Base-by-base conservation (phyloP, 192 early-diverging fungal genomes). In the Dimargaris cristalligena region DNA sequence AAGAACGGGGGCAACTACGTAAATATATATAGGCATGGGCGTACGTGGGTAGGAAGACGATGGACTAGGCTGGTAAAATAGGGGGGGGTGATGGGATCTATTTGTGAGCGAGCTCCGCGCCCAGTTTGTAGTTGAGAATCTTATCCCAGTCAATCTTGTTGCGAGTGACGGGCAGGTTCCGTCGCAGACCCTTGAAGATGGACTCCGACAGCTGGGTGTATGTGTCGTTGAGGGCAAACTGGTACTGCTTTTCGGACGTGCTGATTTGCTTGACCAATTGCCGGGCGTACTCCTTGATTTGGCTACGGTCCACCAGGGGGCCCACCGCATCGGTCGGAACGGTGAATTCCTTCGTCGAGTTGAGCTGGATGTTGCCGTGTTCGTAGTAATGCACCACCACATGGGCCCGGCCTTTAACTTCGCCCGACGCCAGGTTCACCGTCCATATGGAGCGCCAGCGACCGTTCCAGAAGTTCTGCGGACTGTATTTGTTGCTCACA, bases 331-430 rank as follows among this genome's bases (percentile, higher is more conserved):
- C n/a, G n/a, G n/a, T n/a, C n/a, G n/a, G n/a, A 8, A 60, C 61
- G 0, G 67, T 52, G 38, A 84, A 66, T 8, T 88, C 84, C 61
- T 90, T 88, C 25, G 78, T 72, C 25, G 86, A 76, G 56, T 91
- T 85, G 44, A 97, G 67, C 71, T 99, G 96, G 41, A 99, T 93
- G 62, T 99, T 99, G 18, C 96, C 96, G 63, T 99, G 93, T 76
- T 99, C 96, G 70, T 92, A 99, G 69, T 99, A 99, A 63, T 99
- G 96, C 20, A 99, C 91, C 45, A 84, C 74, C 25, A 89, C 85
- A 63, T 81, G 81, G 29, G 86, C 63, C 18, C 66, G 72, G 1
- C 92, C 93, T 50, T 78, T 83, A 16, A 94, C 58, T 44, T 81
- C 73, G 34, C 63, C 67, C 0, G 76, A 66, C 18, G 67, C 74